Evolutionary conservation across 257 asterid genomes (phyloP), one percentile per base, ranked within the genome.

Genomic region (Ballota nigra): DNA sequence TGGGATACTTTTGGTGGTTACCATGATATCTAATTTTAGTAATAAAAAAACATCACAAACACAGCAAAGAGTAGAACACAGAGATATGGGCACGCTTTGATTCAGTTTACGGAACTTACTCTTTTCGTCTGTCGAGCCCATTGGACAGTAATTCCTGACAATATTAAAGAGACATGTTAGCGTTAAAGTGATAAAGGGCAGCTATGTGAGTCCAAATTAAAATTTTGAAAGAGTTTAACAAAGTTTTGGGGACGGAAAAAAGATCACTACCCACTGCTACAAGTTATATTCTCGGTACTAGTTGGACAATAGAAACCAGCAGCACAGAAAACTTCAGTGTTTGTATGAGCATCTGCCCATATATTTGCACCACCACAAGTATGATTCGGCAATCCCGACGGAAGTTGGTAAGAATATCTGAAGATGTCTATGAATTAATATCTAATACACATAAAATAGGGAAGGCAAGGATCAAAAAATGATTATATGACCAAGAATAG

Each of bases 321-420:
- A 5, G 89, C 78, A 71, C 98, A 92, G 75, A 92, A 90, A 68
- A 92, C 63, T 65, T 86, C 87, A 19, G 73, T 75, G 76, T 86
- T 87, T 16, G 86, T 65, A 22, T 71, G 68, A 55, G 88, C 88
- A 78, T 90, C 97, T 34, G 96, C 79, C 98, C 97, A 92, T 20
- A 82, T 71, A 80, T 90, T 83, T 59, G 98, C 98, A 72, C 98
- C 98, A 55, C 98, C 98, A 77, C 98, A 92, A 34, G 92, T 86
- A 77, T 92, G 97, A 83, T 82, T 71, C 2, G 73, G 75, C 60
- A 69, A 73, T 55, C 85, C 83, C 7, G 86, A 73, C 13, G 96
- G 96, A 59, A 88, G 78, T 65, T 87, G 95, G 84, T 92, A 92
- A 68, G 74, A 51, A 52, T 92, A 92, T 84, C 98, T 92, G 90